Evolutionary conservation across 257 asterid species (phyloP).

Genomic region (Datura wrightii): DNA sequence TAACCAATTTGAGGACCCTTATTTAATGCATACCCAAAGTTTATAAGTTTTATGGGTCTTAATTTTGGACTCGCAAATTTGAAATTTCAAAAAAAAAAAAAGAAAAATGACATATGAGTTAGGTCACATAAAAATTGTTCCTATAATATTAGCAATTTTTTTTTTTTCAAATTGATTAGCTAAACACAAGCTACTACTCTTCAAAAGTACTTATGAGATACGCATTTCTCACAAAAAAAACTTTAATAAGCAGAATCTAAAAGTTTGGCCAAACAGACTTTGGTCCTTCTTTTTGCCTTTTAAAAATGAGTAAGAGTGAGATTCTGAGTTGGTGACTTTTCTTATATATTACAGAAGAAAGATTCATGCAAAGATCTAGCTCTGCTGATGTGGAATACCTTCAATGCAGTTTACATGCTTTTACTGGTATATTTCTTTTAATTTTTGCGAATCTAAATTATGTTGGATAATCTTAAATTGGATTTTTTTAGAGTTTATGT

Average conservation of each 20-base stretch:
- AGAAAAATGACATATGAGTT: no score
- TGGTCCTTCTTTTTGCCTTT: no score
- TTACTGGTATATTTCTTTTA: constrained; percentile 1
- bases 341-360: constrained; percentile 16
- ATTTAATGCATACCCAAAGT: no score
- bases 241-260: no score
- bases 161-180: background rate
- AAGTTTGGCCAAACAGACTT: no score
- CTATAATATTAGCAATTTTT: background rate
- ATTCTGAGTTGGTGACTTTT: background rate
- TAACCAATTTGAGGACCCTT: background rate
- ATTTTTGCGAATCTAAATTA: background rate
- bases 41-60: no score
- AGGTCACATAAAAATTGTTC: background rate
- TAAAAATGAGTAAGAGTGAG: background rate
- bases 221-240: background rate
- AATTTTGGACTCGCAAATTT: no score
- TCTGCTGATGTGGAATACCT: constrained; percentile 25
- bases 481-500: background rate
- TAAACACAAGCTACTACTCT: background rate
- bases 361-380: constrained; percentile 3
- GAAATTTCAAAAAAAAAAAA: no score
- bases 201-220: no score
- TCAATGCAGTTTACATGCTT: constrained; percentile 18
- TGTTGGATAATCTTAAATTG: background rate